A percentile compares a stretch with the other conserved stretches of the same genome.
phyloP scores from a whole-genome alignment of 768 basidiomycete species.

The Chalciporus piperatus region DNA sequence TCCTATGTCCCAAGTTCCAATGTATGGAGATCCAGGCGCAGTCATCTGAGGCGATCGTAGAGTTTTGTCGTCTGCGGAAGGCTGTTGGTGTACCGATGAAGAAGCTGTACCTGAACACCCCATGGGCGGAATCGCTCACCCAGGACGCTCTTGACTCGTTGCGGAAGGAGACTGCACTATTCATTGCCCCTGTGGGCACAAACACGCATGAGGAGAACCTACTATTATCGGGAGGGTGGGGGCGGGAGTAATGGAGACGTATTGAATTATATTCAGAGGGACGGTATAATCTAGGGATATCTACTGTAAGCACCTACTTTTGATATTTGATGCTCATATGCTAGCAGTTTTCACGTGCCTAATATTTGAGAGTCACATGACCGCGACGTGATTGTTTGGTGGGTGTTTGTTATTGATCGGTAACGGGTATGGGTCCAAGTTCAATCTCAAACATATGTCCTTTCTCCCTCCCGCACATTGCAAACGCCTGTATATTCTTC shows the following conservation, averaged over 20 bases:
- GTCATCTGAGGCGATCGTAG: constrained; percentile 30
- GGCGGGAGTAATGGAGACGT: constrained; percentile 1
- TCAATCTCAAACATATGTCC: constrained; percentile 12
- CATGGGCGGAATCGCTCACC: constrained; percentile 24
- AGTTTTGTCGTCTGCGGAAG: constrained; percentile 38
- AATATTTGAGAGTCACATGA: constrained; percentile 22
- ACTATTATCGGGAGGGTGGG: constrained; percentile 25
- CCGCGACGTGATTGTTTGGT: constrained; percentile 21
- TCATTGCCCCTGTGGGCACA: constrained; percentile 32
- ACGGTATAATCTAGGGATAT: constrained; percentile 7
- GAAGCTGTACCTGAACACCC: constrained; percentile 46
- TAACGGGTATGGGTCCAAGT: constrained; percentile 9
- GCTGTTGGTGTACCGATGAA: constrained; percentile 42
- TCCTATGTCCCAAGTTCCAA: constrained; percentile 44
- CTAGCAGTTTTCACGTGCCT: constrained; percentile 15
- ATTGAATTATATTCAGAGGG: constrained; percentile 2
- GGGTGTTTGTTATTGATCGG: constrained; percentile 19
- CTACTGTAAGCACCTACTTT: neutral
- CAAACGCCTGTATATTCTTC: constrained; percentile 14
- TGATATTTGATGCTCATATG: neutral
- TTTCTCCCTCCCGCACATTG: constrained; percentile 1
- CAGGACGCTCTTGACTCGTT: constrained; percentile 22
- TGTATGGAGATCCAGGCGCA: constrained; percentile 47
- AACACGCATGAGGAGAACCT: constrained; percentile 47
- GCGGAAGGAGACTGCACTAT: constrained; percentile 29